A percentile compares a stretch with the other conserved stretches of the same genome.
Conservation (phyloP, 1,284 basidiomycete genomes). For the Mycena sp. region DNA sequence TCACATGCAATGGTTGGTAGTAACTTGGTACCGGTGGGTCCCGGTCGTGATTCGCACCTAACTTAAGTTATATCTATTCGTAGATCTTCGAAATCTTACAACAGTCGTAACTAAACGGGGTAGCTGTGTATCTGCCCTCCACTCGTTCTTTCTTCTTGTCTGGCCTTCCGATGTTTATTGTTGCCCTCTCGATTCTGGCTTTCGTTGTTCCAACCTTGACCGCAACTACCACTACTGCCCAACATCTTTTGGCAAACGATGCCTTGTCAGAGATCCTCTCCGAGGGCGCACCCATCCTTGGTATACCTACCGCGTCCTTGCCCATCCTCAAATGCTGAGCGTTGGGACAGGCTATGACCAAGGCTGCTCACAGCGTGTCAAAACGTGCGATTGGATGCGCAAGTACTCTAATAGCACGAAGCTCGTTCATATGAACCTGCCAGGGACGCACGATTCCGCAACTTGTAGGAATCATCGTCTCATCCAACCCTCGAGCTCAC, state of each 20-base stretch:
- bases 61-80: too few species aligned
- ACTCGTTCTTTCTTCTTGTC: too few species aligned
- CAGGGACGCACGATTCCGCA: slow-evolving; percentile 27
- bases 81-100: too few species aligned
- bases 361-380: slow-evolving; percentile 17
- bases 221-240: background rate
- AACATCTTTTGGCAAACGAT: slow-evolving; percentile 17
- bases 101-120: too few species aligned
- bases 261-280: slow-evolving; percentile 20
- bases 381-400: slow-evolving; percentile 31
- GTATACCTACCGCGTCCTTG: too few species aligned
- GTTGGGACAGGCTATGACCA: slow-evolving; percentile 15
- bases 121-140: too few species aligned
- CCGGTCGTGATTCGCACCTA: too few species aligned
- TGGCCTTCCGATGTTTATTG: too few species aligned
- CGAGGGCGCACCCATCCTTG: slow-evolving; percentile 26
- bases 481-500: background rate
- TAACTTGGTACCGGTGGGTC: too few species aligned
- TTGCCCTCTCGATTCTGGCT: background rate
- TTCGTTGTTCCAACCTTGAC: background rate
- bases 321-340: background rate
- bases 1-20: too few species aligned
- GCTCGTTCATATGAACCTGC: slow-evolving; percentile 27
- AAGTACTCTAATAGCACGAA: slow-evolving; percentile 24
- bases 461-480: slow-evolving; percentile 6